A percentile compares a stretch with the other conserved stretches of the same genome.
Evolutionary conservation across 768 basidiomycete species (phyloP).

Genomic region (Hericium alpestre): DNA sequence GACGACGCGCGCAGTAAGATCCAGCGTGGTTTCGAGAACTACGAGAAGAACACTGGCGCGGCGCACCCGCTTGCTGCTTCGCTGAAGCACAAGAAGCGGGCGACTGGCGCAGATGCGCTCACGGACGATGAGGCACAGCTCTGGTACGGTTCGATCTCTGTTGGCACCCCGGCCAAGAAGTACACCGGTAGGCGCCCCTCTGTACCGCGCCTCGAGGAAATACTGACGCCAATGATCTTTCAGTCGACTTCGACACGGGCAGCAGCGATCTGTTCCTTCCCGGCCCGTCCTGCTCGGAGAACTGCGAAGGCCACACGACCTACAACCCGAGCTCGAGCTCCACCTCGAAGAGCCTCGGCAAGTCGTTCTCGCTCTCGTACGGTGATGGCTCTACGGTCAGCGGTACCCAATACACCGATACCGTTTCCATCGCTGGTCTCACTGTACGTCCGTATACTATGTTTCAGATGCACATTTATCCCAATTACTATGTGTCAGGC

Average conservation of each 20-base stretch:
- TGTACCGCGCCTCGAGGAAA: neutral
- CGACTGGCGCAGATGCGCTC: conserved; percentile 1
- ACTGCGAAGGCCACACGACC: conserved; percentile 16
- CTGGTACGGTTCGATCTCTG: conserved; percentile 11
- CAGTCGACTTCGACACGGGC: conserved; percentile 31
- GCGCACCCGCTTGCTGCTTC: conserved; percentile 1
- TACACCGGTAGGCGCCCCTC: neutral
- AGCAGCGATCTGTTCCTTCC: conserved; percentile 27
- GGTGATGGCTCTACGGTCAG: conserved; percentile 27
- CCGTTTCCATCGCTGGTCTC: conserved; percentile 29
- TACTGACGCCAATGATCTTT: neutral
- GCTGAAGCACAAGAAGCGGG: neutral
- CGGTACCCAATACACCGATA: conserved; percentile 33
- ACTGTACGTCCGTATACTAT: conserved; percentile 9
- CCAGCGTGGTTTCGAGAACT: conserved; percentile 2
- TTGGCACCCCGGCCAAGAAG: conserved; percentile 8
- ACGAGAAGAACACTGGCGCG: conserved; percentile 9
- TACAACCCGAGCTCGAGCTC: conserved; percentile 1
- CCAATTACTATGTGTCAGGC: too few species aligned
- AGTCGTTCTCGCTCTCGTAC: conserved; percentile 25
- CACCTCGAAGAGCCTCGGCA: conserved; percentile 8
- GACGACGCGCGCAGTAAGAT: conserved; percentile 5
- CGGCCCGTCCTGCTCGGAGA: conserved; percentile 15
- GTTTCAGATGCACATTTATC: too few species aligned
- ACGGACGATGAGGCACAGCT: neutral